phyloP scores from a whole-genome alignment of 331 rosid genomes.

The Dryas integrifolia region DNA sequence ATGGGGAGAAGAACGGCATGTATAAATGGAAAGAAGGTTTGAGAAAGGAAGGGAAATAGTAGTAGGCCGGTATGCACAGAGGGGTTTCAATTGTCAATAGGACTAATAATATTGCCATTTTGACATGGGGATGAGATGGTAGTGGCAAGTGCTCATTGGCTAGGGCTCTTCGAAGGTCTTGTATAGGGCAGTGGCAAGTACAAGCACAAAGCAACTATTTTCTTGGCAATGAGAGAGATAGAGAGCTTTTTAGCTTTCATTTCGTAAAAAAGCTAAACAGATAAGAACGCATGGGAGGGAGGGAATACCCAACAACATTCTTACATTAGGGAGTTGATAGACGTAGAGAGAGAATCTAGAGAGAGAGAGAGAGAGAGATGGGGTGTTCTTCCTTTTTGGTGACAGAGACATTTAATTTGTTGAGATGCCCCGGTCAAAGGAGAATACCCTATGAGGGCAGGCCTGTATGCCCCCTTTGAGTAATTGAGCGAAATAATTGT shows the following conservation, averaged over 20 bases:
- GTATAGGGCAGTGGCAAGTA: slow-evolving; percentile 51
- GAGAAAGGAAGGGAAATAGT: background rate
- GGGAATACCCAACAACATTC: slow-evolving; percentile 50
- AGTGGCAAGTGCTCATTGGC: slow-evolving; percentile 52
- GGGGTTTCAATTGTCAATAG: slow-evolving; percentile 50
- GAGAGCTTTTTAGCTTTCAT: slow-evolving; percentile 14
- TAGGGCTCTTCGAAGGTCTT: slow-evolving; percentile 42
- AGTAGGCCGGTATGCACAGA: background rate
- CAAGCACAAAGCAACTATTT: slow-evolving; percentile 38
- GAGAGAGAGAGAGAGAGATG: slow-evolving; percentile 26
- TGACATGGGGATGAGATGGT: slow-evolving; percentile 23
- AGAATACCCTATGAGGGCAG: slow-evolving; percentile 43
- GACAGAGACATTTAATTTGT: slow-evolving; percentile 59
- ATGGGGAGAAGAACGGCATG: slow-evolving; percentile 58
- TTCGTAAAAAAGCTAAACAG: slow-evolving; percentile 36
- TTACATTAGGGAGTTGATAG: slow-evolving; percentile 23
- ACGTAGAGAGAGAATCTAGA: slow-evolving; percentile 5
- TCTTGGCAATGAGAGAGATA: slow-evolving; percentile 17
- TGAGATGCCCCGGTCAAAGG: slow-evolving; percentile 70
- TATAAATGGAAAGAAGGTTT: slow-evolving; percentile 59
- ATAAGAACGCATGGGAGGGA: slow-evolving; percentile 86
- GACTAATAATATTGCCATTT: slow-evolving; percentile 54
- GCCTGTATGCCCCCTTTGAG: slow-evolving; percentile 34
- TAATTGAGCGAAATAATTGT: slow-evolving; percentile 55
- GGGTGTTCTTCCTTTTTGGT: slow-evolving; percentile 51